These are phyloP conservation scores for Verticillium klebahnii DNA, from an alignment of 2,329 filamentous ascomycete species.

Conservation along the genomic window DNA sequence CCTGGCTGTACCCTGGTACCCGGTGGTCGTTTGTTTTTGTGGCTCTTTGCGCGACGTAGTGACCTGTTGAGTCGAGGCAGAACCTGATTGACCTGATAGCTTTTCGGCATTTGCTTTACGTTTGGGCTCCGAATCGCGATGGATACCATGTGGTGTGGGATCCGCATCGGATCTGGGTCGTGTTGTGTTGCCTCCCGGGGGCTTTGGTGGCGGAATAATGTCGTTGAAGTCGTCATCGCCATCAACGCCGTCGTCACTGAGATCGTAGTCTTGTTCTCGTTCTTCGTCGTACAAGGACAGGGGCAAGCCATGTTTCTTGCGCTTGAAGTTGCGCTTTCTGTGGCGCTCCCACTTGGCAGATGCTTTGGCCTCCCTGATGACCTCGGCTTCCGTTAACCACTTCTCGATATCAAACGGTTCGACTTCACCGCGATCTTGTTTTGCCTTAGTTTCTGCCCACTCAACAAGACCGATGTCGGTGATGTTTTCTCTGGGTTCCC, in stretches of 20 bases:
- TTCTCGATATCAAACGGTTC: conserved; percentile 32
- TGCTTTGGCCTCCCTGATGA: conserved; percentile 9
- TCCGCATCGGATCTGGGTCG: background rate
- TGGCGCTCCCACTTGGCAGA: conserved; percentile 3
- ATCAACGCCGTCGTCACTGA: conserved; percentile 5
- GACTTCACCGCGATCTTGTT: conserved; percentile 24
- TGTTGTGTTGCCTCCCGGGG: background rate
- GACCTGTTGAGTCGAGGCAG: background rate
- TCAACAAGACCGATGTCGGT: conserved; percentile 28
- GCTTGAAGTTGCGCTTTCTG: conserved; percentile 6
- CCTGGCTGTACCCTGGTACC: conserved; percentile 30
- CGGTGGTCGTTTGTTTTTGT: conserved; percentile 3
- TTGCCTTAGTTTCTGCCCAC: conserved; percentile 39
- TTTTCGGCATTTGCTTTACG: conserved; percentile 1
- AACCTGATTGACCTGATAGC: conserved; percentile 1
- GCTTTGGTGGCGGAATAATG: conserved; percentile 9
- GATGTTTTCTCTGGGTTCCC: conserved; percentile 46
- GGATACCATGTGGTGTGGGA: background rate
- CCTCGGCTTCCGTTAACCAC: conserved; percentile 10
- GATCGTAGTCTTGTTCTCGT: conserved; percentile 8
- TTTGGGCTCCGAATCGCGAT: background rate
- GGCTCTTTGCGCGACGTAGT: background rate
- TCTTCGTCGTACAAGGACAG: conserved; percentile 9
- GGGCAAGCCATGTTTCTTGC: conserved; percentile 5
- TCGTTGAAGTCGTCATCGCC: conserved; percentile 7